Conservation (phyloP, 805 yeast species). For the Sugiyamaella floridensis region DNA sequence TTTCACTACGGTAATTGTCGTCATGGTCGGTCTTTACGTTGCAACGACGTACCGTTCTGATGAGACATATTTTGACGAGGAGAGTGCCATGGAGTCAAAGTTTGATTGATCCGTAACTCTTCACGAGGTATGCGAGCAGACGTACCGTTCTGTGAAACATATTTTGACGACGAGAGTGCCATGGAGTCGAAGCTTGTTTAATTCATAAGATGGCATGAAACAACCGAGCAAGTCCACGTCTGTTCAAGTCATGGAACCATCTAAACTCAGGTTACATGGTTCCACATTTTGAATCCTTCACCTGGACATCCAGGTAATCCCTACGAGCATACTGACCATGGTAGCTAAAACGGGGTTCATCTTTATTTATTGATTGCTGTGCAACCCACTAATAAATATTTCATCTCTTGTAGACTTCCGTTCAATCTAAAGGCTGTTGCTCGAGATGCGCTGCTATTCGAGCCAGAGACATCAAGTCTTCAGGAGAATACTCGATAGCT, state of each 20-base stretch:
- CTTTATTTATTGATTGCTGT: not conserved
- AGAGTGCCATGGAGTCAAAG: conserved; percentile 17
- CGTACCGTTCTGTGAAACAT: conserved; percentile 5
- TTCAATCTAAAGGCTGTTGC: not conserved
- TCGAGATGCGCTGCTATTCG: not conserved
- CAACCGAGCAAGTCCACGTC: too few relatives aligned
- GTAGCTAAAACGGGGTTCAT: not conserved
- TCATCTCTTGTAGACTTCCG: not conserved
- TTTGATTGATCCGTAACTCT: conserved; percentile 11
- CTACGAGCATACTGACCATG: too few relatives aligned
- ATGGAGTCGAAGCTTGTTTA: too few relatives aligned
- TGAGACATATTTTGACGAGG: conserved; percentile 19
- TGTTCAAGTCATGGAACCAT: too few relatives aligned
- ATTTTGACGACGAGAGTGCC: conserved; percentile 17
- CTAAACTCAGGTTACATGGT: too few relatives aligned
- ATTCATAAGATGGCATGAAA: too few relatives aligned
- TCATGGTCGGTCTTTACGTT: conserved; percentile 24
- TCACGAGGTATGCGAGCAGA: too few relatives aligned
- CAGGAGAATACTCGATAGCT: not conserved
- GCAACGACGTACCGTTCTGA: conserved; percentile 9
- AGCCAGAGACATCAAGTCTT: not conserved
- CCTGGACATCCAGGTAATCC: too few relatives aligned
- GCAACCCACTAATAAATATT: not conserved
- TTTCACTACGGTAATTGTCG: conserved; percentile 26
- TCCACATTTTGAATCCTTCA: too few relatives aligned